Evolutionary conservation across 169 alveolate genomes (phyloP), one percentile per base, ranked within the genome.

Genomic region (Cryptosporidium canis): DNA sequence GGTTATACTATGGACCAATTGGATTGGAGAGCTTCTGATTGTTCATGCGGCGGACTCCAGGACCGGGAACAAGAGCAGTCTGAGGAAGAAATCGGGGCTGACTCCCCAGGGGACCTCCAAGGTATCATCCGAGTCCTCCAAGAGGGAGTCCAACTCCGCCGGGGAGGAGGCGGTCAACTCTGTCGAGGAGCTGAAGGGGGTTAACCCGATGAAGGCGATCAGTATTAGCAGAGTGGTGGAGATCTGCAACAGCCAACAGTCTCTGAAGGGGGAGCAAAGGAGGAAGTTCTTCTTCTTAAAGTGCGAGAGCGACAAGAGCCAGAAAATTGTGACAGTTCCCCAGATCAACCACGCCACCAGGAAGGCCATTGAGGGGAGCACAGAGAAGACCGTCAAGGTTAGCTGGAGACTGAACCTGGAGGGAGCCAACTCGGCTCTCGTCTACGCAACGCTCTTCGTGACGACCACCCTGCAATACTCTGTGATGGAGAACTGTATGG

Each of bases 381-480:
- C 53, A 11, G 77, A 63, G 8, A 63, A 45, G 5, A 21, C 51
- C 35, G 87, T 77, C 1, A 11, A 21, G 31, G 72, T 77, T 16
- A 55, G 21, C 27, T 77, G 87, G 87, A 77, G 37, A 29, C 31
- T 77, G 29, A 77, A 77, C 27, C 29, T 77, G 8, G 87, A 77
- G 44, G 87, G 87, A 7, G 87, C 87, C 16, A 77, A 61, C 29
- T 77, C 87, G 3, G 87, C 87, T 14, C 41, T 77, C 29, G 71
- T 39, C 14, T 77, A 77, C 61, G 72, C 35, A 9, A 21, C 24
- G 29, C 66, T 77, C 24, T 56, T 58, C 24, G 64, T 77, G 9
- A 56, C 70, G 6, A 31, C 87, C 12, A 39, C 77, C 14, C 35
- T 77, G 24, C 77, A 77, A 35, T 58, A 77, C 35, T 21, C 87